These are phyloP conservation scores for Escovopsis sp. DNA, from an alignment of 2,329 filamentous ascomycete genomes.

Conservation along the genomic window DNA sequence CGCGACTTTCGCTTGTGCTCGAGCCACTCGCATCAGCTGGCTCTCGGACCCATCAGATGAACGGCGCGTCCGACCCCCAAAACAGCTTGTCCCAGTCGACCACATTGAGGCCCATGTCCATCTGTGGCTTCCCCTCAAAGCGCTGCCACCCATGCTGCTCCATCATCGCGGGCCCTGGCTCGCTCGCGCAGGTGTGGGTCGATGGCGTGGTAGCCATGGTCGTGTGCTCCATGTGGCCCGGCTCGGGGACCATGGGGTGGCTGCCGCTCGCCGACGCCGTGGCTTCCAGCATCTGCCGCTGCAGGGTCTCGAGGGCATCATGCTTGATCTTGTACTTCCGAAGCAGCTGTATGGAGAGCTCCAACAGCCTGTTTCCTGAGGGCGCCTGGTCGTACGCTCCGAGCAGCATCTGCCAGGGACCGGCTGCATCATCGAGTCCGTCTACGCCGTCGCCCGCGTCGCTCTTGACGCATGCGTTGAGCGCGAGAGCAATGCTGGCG, in stretches of 20 bases:
- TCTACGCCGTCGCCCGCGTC: conserved; percentile 10
- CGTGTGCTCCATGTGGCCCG: conserved; percentile 8
- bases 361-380: conserved; percentile 15
- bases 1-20: too few relatives aligned
- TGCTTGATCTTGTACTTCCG: conserved; percentile 16
- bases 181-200: conserved; percentile 1
- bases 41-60: conserved; percentile 12
- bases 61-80: conserved; percentile 19
- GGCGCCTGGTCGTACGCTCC: conserved; percentile 15
- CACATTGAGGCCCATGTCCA: conserved; percentile 15
- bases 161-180: conserved; percentile 8
- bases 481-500: conserved; percentile 18
- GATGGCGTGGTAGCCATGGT: conserved; percentile 3
- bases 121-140: conserved; percentile 9
- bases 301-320: conserved; percentile 9
- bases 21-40: not conserved
- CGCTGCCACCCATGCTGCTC: conserved; percentile 14
- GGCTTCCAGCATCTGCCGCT: conserved; percentile 5
- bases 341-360: conserved; percentile 17
- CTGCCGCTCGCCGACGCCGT: conserved; percentile 1
- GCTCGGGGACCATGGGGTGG: conserved; percentile 16
- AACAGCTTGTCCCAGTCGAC: conserved; percentile 22
- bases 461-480: conserved; percentile 16
- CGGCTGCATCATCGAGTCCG: conserved; percentile 13
- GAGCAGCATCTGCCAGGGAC: conserved; percentile 19